Conservation (phyloP, 371 early-diverging fungal genomes). For the Entomophthora muscae region DNA sequence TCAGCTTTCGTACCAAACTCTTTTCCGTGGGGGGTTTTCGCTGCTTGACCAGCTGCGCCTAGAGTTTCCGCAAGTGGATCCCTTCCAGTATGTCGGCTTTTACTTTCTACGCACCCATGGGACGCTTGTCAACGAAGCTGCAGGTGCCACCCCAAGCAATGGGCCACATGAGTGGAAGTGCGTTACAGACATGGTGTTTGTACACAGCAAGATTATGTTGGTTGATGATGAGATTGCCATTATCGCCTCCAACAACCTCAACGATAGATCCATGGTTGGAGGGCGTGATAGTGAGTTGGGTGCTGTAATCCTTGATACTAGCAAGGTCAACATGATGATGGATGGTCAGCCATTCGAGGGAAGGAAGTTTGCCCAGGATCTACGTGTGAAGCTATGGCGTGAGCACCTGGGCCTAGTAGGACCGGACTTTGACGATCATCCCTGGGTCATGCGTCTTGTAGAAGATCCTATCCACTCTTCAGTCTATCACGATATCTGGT, state of each 20-base stretch:
- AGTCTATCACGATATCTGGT: background rate
- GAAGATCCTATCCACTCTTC: background rate
- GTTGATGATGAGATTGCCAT: conserved; percentile 65
- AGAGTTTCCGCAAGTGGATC: background rate
- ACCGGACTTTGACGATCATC: background rate
- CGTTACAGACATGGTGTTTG: conserved; percentile 68
- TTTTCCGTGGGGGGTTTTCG: conserved; percentile 53
- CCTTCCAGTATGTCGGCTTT: conserved; percentile 6
- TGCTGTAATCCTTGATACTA: conserved; percentile 31
- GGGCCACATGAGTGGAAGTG: conserved; percentile 24
- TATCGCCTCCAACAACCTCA: conserved; percentile 37
- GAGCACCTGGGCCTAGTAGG: conserved; percentile 1
- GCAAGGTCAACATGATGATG: conserved; percentile 46
- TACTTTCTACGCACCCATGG: conserved; percentile 1
- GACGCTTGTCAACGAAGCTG: conserved; percentile 2
- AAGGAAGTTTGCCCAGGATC: background rate
- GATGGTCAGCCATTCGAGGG: conserved; percentile 36
- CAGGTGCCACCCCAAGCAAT: conserved; percentile 2
- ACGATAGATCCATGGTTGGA: conserved; percentile 3
- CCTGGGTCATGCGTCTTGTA: background rate
- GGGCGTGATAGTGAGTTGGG: background rate
- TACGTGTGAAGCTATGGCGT: conserved; percentile 5
- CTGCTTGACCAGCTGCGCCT: conserved; percentile 31
- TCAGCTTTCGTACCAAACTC: conserved; percentile 62
- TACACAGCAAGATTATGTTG: conserved; percentile 81